Conservation (phyloP, 2,329 filamentous ascomycete species). For the Penicillium sp. region DNA sequence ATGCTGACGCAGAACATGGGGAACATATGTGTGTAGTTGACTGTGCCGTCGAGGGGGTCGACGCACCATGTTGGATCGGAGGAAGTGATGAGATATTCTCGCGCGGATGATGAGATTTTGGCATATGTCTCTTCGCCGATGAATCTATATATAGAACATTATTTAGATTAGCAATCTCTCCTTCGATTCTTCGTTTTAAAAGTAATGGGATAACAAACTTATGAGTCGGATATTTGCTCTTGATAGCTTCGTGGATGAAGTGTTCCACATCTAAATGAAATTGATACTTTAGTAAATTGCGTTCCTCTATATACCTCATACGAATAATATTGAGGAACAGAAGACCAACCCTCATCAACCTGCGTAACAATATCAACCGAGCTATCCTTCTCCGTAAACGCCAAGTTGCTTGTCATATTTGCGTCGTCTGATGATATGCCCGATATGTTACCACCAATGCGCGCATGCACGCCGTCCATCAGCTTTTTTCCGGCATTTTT, state of each 20-base stretch:
- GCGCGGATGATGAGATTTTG: slow-evolving; percentile 53
- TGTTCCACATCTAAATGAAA: slow-evolving; percentile 60
- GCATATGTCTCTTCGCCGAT: slow-evolving; percentile 75
- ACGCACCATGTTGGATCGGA: slow-evolving; percentile 67
- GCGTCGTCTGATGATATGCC: neutral
- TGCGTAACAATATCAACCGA: slow-evolving; percentile 75
- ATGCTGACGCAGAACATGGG: slow-evolving; percentile 80
- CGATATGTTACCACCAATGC: slow-evolving; percentile 40
- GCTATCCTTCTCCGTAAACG: slow-evolving; percentile 65
- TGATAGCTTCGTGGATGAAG: slow-evolving; percentile 62
- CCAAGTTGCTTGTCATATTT: slow-evolving; percentile 28
- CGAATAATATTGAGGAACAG: neutral
- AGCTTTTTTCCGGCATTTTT: slow-evolving; percentile 67
- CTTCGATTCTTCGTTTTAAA: neutral
- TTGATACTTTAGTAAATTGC: neutral
- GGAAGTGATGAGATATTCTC: slow-evolving; percentile 54
- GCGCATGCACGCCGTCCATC: slow-evolving; percentile 58
- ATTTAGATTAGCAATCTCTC: neutral
- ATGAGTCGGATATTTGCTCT: slow-evolving; percentile 60
- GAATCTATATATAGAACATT: slow-evolving; percentile 41
- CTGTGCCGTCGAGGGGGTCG: slow-evolving; percentile 73
- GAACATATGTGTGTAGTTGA: slow-evolving; percentile 77
- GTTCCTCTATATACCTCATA: neutral
- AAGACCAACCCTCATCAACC: slow-evolving; percentile 62
- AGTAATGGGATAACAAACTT: slow-evolving; percentile 46